Conservation (phyloP, 2,329 filamentous ascomycete genomes). For the Sporothrix phasma region DNA sequence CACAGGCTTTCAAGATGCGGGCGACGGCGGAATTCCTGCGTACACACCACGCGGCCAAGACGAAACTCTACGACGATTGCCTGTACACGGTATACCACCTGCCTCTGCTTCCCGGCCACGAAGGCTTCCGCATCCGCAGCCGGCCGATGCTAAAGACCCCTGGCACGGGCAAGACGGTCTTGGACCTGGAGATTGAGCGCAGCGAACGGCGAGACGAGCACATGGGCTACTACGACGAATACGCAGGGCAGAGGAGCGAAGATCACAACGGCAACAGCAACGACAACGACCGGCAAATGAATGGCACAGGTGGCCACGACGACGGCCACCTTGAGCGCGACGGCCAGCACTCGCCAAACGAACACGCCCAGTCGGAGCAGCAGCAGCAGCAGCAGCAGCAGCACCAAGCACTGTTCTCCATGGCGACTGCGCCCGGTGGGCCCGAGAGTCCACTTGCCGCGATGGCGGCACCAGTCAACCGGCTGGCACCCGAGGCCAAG, state of each 20-base stretch:
- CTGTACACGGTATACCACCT: conserved; percentile 92
- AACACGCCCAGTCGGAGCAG: neutral
- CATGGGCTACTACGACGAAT: conserved; percentile 77
- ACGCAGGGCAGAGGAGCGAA: conserved; percentile 31
- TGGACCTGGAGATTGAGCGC: conserved; percentile 92
- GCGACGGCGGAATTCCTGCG: conserved; percentile 81
- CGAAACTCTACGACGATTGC: conserved; percentile 96
- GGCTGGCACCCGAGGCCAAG: conserved; percentile 60
- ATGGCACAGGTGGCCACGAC: neutral
- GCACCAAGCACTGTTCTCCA: conserved; percentile 1
- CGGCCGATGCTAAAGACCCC: conserved; percentile 87
- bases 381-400: neutral
- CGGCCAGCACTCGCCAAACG: neutral
- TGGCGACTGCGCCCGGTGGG: neutral
- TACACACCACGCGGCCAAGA: conserved; percentile 78
- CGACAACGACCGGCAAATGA: conserved; percentile 13
- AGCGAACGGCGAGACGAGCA: conserved; percentile 84
- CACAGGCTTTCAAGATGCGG: conserved; percentile 84
- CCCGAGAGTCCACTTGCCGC: neutral
- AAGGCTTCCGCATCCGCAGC: conserved; percentile 81
- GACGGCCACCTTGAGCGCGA: neutral
- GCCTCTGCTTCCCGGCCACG: conserved; percentile 72
- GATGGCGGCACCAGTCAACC: conserved; percentile 35
- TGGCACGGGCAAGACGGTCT: conserved; percentile 74
- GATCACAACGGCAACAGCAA: conserved; percentile 12